phyloP scores from a whole-genome alignment of 495 filamentous ascomycete species.

The Hyaloscypha hepaticicola region DNA sequence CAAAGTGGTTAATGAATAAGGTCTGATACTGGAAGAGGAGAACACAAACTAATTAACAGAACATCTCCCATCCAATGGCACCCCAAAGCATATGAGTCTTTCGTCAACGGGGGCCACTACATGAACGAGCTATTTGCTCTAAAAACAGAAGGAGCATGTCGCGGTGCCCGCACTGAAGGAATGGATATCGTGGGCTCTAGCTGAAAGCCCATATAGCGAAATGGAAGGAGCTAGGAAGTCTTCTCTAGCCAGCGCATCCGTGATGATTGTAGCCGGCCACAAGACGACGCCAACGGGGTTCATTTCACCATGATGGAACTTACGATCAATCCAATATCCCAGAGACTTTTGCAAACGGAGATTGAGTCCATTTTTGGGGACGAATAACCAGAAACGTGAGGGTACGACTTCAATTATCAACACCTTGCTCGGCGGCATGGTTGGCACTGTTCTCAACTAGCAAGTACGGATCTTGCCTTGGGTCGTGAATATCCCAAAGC shows the following conservation, averaged over 20 bases:
- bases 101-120: conserved; percentile 61
- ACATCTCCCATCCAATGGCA: conserved; percentile 50
- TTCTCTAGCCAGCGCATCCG: too few relatives aligned
- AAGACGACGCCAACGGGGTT: too few relatives aligned
- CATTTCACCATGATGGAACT: too few relatives aligned
- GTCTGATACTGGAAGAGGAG: background rate
- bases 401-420: conserved; percentile 33
- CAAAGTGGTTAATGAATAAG: conserved; percentile 45
- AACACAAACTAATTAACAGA: conserved; percentile 26
- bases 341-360: too few relatives aligned
- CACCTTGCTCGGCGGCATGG: conserved; percentile 50
- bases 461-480: conserved; percentile 62
- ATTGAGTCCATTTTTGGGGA: too few relatives aligned
- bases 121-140: conserved; percentile 60
- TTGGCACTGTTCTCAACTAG: conserved; percentile 70
- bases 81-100: conserved; percentile 48
- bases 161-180: conserved; percentile 39
- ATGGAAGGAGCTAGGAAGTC: too few relatives aligned
- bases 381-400: too few relatives aligned
- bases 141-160: conserved; percentile 42
- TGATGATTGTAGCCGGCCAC: too few relatives aligned
- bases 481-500: too few relatives aligned
- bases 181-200: conserved; percentile 72
- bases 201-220: too few relatives aligned
- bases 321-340: too few relatives aligned